Evolutionary conservation across 2,329 filamentous ascomycete species (phyloP).

Genomic region (Alternaria triticimaculans): DNA sequence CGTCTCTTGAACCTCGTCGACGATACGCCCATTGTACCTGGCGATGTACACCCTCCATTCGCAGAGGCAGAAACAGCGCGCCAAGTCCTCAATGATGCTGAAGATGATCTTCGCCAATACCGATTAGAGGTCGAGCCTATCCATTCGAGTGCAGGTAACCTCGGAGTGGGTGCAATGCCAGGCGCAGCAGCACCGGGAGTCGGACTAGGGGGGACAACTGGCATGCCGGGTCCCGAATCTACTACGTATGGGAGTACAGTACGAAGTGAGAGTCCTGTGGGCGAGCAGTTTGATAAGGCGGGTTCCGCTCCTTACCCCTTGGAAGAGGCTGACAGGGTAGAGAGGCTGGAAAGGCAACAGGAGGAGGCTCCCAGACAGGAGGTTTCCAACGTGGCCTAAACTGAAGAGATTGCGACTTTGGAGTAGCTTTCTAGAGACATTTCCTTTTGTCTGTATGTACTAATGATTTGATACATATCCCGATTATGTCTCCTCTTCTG

Average conservation of each 20-base stretch:
- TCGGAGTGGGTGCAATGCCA: constrained; percentile 58
- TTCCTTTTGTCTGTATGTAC: constrained; percentile 20
- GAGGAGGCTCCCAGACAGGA: constrained; percentile 8
- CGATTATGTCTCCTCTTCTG: background rate
- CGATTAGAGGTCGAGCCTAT: constrained; percentile 63
- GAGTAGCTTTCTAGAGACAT: background rate
- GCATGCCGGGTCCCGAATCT: constrained; percentile 9
- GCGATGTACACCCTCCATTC: constrained; percentile 76
- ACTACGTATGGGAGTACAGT: constrained; percentile 9
- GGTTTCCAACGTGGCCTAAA: constrained; percentile 17
- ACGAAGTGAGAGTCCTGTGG: constrained; percentile 30
- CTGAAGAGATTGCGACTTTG: background rate
- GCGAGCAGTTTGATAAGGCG: constrained; percentile 30
- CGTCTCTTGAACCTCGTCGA: constrained; percentile 85
- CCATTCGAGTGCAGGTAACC: constrained; percentile 54
- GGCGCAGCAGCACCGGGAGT: constrained; percentile 18
- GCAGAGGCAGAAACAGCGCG: constrained; percentile 71
- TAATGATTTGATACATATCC: constrained; percentile 20
- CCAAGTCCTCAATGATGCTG: constrained; percentile 89
- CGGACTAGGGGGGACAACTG: background rate
- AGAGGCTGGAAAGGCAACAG: constrained; percentile 22
- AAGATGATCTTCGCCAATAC: constrained; percentile 86
- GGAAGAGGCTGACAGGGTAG: constrained; percentile 38
- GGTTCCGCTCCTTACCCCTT: constrained; percentile 38
- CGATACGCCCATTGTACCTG: constrained; percentile 86